phyloP scores from a whole-genome alignment of 1,284 basidiomycete species.

The Xerocomus amazonicus region DNA sequence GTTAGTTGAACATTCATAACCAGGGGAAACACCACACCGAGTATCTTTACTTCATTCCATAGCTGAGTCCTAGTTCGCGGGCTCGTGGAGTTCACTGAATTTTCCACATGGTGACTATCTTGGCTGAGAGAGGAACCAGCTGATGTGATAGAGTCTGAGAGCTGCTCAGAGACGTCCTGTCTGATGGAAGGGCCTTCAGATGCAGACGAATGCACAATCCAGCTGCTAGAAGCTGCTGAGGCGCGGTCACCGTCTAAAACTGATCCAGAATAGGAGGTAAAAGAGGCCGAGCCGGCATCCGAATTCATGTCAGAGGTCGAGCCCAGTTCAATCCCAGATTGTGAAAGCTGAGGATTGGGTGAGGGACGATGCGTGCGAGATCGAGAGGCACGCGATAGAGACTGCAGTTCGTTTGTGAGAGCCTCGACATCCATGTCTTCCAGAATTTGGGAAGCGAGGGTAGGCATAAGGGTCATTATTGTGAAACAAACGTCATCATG shows the following conservation, averaged over 20 bases:
- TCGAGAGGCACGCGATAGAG: conserved; percentile 26
- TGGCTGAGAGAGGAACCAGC: conserved; percentile 36
- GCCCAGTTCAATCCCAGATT: conserved; percentile 40
- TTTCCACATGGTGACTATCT: conserved; percentile 5
- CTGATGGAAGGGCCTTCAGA: conserved; percentile 10
- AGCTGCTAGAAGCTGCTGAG: conserved; percentile 46
- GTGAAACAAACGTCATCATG: conserved; percentile 83
- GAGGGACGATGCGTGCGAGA: conserved; percentile 20
- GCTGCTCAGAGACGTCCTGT: conserved; percentile 11
- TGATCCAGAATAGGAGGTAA: conserved; percentile 29
- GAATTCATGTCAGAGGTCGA: conserved; percentile 49
- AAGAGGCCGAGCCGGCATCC: conserved; percentile 46
- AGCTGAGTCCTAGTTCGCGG: conserved; percentile 62
- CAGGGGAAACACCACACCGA: conserved; percentile 47
- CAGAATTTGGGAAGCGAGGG: conserved; percentile 70
- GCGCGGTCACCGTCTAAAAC: conserved; percentile 27
- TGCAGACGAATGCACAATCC: conserved; percentile 46
- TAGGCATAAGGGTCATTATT: conserved; percentile 75
- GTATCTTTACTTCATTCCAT: conserved; percentile 81
- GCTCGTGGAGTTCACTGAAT: conserved; percentile 19
- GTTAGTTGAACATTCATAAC: conserved; percentile 3
- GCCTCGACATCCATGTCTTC: conserved; percentile 80
- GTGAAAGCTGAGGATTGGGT: conserved; percentile 19
- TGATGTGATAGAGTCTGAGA: conserved; percentile 41
- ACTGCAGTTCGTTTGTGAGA: conserved; percentile 66